Conservation (phyloP, 1,284 basidiomycete species). For the Cutaneotrichosporon sp. region DNA sequence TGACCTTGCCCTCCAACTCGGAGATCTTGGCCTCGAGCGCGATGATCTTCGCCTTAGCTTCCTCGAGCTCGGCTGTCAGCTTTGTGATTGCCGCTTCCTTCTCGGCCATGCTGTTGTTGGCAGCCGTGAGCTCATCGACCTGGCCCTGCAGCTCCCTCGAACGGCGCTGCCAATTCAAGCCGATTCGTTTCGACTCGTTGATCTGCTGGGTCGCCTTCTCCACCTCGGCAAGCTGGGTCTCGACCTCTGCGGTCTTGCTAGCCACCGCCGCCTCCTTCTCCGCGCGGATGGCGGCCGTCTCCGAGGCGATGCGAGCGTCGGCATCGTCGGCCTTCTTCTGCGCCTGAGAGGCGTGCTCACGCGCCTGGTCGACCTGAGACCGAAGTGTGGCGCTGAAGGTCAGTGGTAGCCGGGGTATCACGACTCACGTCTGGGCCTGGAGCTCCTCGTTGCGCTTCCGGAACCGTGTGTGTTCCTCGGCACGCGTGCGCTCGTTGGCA, state of each 20-base stretch:
- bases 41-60: slow-evolving; percentile 30
- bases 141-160: slow-evolving; percentile 25
- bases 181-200: slow-evolving; percentile 35
- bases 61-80: slow-evolving; percentile 33
- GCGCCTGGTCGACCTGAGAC: slow-evolving; percentile 71
- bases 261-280: slow-evolving; percentile 42
- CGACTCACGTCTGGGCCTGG: slow-evolving; percentile 71
- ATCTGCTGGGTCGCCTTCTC: slow-evolving; percentile 28
- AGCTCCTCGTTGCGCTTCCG: slow-evolving; percentile 76
- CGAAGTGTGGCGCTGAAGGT: slow-evolving; percentile 65
- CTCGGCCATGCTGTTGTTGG: slow-evolving; percentile 23
- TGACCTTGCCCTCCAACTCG: slow-evolving; percentile 38
- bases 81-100: slow-evolving; percentile 30
- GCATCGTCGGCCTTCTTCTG: slow-evolving; percentile 35
- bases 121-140: slow-evolving; percentile 7
- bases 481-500: slow-evolving; percentile 76
- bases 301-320: slow-evolving; percentile 38
- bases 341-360: slow-evolving; percentile 62
- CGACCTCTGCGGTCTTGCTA: slow-evolving; percentile 33
- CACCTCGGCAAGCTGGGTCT: slow-evolving; percentile 32
- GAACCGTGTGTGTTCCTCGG: slow-evolving; percentile 73
- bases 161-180: slow-evolving; percentile 44
- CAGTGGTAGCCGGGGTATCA: not conserved
- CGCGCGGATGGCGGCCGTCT: slow-evolving; percentile 35
- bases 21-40: slow-evolving; percentile 39